Percentiles rank a stretch among this genome's conserved stretches.
These are phyloP conservation scores for Albizia julibrissin DNA, from an alignment of 306 rosid species.

Conservation along the genomic window DNA sequence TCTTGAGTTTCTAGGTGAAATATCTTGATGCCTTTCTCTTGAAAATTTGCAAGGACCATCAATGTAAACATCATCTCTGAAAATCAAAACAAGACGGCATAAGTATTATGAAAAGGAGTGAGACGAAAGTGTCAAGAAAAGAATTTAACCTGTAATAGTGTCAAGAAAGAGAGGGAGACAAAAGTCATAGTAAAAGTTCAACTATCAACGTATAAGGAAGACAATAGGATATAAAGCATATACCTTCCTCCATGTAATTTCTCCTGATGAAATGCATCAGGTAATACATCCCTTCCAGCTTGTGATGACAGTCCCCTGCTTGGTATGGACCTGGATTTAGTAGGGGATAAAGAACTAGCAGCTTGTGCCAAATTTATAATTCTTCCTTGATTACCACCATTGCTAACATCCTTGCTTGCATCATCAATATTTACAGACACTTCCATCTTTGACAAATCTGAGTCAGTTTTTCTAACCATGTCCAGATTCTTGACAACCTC, in stretches of 20 bases:
- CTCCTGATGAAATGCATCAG: conserved; percentile 52
- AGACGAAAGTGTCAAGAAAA: neutral
- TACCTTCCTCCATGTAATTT: conserved; percentile 82
- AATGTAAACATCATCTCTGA: conserved; percentile 66
- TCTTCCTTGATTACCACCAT: conserved; percentile 65
- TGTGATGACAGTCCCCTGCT: conserved; percentile 54
- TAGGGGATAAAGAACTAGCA: conserved; percentile 55
- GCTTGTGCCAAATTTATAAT: conserved; percentile 70
- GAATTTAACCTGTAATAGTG: neutral
- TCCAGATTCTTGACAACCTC: conserved; percentile 51
- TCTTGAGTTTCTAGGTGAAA: conserved; percentile 70
- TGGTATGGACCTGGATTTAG: conserved; percentile 56
- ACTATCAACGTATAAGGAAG: neutral
- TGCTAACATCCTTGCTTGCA: conserved; percentile 49
- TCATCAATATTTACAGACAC: conserved; percentile 53
- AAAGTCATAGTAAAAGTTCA: conserved; percentile 16
- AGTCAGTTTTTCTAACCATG: conserved; percentile 36
- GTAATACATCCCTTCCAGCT: conserved; percentile 57
- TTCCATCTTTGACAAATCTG: conserved; percentile 47
- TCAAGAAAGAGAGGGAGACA: neutral
- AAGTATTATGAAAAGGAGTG: neutral
- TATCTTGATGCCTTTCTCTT: conserved; percentile 75
- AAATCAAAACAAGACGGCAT: conserved; percentile 35
- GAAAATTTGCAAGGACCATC: conserved; percentile 59
- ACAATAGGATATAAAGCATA: conserved; percentile 8